phyloP scores from a whole-genome alignment of 345 rosid genomes.

The Gossypium anomalum region DNA sequence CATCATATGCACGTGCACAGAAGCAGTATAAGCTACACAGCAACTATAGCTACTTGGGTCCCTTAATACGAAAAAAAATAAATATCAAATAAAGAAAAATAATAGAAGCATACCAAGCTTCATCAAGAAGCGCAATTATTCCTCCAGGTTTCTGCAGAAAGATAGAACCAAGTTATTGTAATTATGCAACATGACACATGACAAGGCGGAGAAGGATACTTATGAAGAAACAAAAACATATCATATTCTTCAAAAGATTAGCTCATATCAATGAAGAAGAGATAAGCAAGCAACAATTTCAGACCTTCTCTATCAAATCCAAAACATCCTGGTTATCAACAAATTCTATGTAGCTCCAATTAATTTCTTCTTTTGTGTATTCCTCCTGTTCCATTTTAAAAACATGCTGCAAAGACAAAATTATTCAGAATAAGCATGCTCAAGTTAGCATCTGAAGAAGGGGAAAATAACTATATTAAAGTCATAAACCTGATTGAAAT shows the following conservation, averaged over 20 bases:
- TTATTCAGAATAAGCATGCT: constrained; percentile 18
- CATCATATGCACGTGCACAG: constrained; percentile 3
- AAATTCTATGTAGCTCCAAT: constrained; percentile 99
- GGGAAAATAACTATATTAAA: constrained; percentile 17
- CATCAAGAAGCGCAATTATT: constrained; percentile 93
- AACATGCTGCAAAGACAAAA: constrained; percentile 68
- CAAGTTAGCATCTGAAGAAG: constrained; percentile 7
- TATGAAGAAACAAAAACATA: not conserved
- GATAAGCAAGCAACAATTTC: constrained; percentile 12
- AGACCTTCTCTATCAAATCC: constrained; percentile 95
- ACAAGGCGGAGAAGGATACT: not conserved
- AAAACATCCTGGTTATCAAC: constrained; percentile 99
- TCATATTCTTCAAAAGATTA: constrained; percentile 1
- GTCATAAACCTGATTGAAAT: constrained; percentile 86
- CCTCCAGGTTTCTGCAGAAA: constrained; percentile 96
- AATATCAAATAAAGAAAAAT: constrained; percentile 17
- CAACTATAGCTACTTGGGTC: constrained; percentile 2
- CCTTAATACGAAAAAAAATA: constrained; percentile 14
- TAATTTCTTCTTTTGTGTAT: constrained; percentile 94
- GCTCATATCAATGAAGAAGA: constrained; percentile 11
- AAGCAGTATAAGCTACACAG: not conserved
- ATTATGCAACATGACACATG: constrained; percentile 16
- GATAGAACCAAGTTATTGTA: constrained; percentile 1
- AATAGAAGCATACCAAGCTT: constrained; percentile 76
- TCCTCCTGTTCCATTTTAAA: constrained; percentile 99